A percentile compares a stretch with the other conserved stretches of the same genome.
Conservation (phyloP, 768 basidiomycete genomes). For the Pleurotus cornucopiae region DNA sequence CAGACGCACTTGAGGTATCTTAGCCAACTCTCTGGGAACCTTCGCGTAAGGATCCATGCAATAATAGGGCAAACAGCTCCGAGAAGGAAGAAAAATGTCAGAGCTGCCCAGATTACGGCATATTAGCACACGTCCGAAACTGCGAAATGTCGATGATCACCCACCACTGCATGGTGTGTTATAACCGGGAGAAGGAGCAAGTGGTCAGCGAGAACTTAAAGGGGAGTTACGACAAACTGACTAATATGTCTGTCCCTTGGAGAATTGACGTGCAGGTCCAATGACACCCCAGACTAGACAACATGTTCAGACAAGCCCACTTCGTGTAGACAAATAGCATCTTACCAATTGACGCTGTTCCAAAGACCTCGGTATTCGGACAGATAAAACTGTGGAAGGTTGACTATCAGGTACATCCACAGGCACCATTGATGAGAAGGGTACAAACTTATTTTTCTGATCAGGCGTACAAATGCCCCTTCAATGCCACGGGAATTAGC, state of each 20-base stretch:
- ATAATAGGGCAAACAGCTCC: conserved; percentile 60
- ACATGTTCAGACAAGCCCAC: conserved; percentile 32
- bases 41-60: conserved; percentile 48
- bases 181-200: not conserved
- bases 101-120: conserved; percentile 30
- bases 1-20: conserved; percentile 58
- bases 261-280: conserved; percentile 69
- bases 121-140: not conserved
- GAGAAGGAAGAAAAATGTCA: conserved; percentile 70
- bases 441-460: conserved; percentile 39
- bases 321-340: not conserved
- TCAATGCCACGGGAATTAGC: too few species aligned
- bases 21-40: conserved; percentile 61
- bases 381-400: conserved; percentile 50
- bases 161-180: not conserved
- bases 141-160: conserved; percentile 1
- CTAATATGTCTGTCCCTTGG: conserved; percentile 58
- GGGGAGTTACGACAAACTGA: conserved; percentile 18
- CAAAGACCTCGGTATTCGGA: conserved; percentile 68
- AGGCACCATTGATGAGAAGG: not conserved
- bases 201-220: not conserved
- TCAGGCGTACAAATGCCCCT: conserved; percentile 46
- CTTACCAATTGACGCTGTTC: conserved; percentile 44
- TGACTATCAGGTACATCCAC: not conserved
- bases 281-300: conserved; percentile 70